These are phyloP conservation scores for Fonsecaea monophora DNA, from an alignment of 2,329 filamentous ascomycete genomes.

Conservation along the genomic window DNA sequence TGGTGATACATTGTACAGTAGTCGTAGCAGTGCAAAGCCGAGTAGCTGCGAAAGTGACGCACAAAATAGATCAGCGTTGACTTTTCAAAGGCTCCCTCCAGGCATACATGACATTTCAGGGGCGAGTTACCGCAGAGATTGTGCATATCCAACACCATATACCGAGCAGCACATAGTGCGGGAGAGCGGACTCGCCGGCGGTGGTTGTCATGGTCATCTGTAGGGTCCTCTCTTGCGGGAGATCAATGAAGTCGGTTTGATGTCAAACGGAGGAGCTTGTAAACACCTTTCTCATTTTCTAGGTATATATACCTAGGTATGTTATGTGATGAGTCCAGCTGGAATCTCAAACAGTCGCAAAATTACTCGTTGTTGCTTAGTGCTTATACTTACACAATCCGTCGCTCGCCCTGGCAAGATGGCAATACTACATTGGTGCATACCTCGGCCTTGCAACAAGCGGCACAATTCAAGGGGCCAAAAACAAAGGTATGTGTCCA, in stretches of 20 bases:
- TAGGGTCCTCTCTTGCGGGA: not conserved
- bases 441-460: not conserved
- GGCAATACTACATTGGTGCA: too few species aligned
- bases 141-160: slow-evolving; percentile 3
- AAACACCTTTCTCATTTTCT: not conserved
- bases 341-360: not conserved
- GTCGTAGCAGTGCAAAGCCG: not conserved
- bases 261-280: not conserved
- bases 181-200: not conserved
- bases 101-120: not conserved
- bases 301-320: not conserved
- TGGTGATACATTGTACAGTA: slow-evolving; percentile 26
- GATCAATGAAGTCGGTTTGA: not conserved
- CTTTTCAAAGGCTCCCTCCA: not conserved
- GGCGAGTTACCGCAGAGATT: not conserved
- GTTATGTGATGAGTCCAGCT: not conserved
- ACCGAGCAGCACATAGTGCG: slow-evolving; percentile 7
- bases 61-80: not conserved
- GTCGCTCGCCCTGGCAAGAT: not conserved
- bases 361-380: not conserved
- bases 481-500: not conserved
- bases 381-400: not conserved
- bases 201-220: not conserved
- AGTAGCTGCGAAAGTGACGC: not conserved
- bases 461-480: not conserved